Percentiles rank a stretch among this genome's conserved stretches.
Conservation (phyloP, 73 alveolate species). For the Stentor coeruleus region DNA sequence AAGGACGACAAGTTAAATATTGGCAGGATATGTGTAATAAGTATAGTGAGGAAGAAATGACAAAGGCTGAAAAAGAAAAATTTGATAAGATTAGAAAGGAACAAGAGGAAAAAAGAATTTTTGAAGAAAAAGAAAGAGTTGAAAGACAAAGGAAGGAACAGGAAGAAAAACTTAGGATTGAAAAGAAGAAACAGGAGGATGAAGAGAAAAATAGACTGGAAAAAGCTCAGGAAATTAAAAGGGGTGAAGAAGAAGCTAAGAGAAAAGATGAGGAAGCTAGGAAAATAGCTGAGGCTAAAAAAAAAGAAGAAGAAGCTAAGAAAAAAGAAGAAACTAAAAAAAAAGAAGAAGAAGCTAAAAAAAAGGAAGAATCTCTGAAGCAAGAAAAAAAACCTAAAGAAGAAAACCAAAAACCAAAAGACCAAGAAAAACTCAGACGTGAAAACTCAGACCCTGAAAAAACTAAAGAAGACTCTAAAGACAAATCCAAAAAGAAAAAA, state of each 20-base stretch:
- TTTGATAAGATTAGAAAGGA: too few species aligned
- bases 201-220: not conserved
- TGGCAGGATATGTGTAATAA: not conserved
- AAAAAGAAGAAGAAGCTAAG: not conserved
- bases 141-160: not conserved
- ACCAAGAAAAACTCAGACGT: not conserved
- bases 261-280: not conserved
- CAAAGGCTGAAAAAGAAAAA: not conserved
- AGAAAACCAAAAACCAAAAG: not conserved
- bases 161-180: not conserved
- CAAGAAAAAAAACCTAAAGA: not conserved
- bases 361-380: not conserved
- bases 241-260: not conserved
- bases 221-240: not conserved
- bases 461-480: conserved; percentile 6
- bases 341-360: not conserved
- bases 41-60: not conserved
- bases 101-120: not conserved
- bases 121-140: not conserved
- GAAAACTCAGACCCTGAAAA: not conserved
- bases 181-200: not conserved
- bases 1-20: not conserved
- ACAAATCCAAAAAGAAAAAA: not conserved
- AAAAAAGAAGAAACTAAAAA: not conserved
- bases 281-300: not conserved